Conservation (phyloP, 371 early-diverging fungal genomes). For the Dipsacomyces acuminosporus region DNA sequence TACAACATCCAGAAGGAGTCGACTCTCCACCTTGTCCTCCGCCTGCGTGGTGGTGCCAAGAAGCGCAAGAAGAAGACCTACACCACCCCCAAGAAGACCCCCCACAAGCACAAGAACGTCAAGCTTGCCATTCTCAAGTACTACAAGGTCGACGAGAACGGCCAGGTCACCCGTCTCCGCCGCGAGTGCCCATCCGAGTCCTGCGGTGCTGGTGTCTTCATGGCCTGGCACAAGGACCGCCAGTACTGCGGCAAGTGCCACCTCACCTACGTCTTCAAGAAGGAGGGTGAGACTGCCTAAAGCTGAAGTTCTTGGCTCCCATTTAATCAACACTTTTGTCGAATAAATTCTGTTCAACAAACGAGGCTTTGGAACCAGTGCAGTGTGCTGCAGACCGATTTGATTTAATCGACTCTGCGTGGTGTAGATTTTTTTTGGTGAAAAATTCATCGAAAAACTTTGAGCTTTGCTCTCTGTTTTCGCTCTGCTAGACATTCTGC, state of each 20-base stretch:
- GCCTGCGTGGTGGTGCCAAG: constrained; percentile 90
- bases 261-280: constrained; percentile 59
- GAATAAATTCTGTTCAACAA: too few relatives aligned
- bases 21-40: constrained; percentile 78
- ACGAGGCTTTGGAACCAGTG: too few relatives aligned
- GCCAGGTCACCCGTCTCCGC: constrained; percentile 96
- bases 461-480: not conserved
- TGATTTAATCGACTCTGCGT: not conserved
- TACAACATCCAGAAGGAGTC: constrained; percentile 87
- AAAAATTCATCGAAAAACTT: not conserved
- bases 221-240: constrained; percentile 94
- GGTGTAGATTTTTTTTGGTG: not conserved
- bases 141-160: constrained; percentile 96
- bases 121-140: constrained; percentile 95
- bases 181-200: constrained; percentile 92
- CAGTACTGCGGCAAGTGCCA: constrained; percentile 85
- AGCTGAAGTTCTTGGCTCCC: too few relatives aligned
- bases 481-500: not conserved
- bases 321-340: too few relatives aligned
- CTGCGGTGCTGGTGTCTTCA: constrained; percentile 99
- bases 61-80: constrained; percentile 99
- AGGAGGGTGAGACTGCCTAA: constrained; percentile 47
- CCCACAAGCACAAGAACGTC: constrained; percentile 98
- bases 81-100: constrained; percentile 99
- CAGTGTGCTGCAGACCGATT: not conserved